Conservation (phyloP, 2,329 filamentous ascomycete genomes). For the Ophiostoma australiae region DNA sequence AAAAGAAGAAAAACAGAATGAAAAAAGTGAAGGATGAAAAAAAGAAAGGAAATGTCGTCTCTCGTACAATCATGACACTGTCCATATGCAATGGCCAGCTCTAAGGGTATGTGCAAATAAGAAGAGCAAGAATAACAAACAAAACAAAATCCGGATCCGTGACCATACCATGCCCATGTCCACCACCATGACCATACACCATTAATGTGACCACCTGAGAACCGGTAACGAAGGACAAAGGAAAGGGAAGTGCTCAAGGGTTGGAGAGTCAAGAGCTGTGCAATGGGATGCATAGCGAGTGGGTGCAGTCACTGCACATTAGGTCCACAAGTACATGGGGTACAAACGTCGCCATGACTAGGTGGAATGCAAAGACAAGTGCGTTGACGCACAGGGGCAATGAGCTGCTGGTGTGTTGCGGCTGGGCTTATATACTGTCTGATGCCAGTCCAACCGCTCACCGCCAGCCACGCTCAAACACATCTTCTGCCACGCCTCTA, state of each 20-base stretch:
- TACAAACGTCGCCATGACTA: not conserved
- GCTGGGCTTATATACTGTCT: not conserved
- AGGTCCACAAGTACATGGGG: not conserved
- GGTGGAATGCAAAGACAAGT: not conserved
- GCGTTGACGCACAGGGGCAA: not conserved
- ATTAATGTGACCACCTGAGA: not conserved
- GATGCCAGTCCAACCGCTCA: not conserved
- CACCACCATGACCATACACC: conserved; percentile 6
- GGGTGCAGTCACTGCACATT: not conserved
- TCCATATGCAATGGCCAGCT: conserved; percentile 12
- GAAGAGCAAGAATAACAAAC: conserved; percentile 16
- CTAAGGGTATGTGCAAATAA: conserved; percentile 16
- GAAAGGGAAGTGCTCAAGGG: not conserved
- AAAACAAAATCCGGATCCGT: not conserved
- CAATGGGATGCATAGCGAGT: not conserved
- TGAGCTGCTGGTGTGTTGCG: not conserved
- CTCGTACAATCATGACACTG: conserved; percentile 14
- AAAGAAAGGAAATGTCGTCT: conserved; percentile 11
- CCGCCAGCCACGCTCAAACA: not conserved
- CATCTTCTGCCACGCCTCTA: not conserved
- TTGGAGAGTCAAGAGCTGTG: not conserved
- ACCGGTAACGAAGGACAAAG: conserved; percentile 12
- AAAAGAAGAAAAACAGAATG: conserved; percentile 13
- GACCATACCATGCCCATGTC: conserved; percentile 8
- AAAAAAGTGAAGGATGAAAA: conserved; percentile 11